Conservation (phyloP, 2,329 filamentous ascomycete genomes). For the Ascomycota sp. region DNA sequence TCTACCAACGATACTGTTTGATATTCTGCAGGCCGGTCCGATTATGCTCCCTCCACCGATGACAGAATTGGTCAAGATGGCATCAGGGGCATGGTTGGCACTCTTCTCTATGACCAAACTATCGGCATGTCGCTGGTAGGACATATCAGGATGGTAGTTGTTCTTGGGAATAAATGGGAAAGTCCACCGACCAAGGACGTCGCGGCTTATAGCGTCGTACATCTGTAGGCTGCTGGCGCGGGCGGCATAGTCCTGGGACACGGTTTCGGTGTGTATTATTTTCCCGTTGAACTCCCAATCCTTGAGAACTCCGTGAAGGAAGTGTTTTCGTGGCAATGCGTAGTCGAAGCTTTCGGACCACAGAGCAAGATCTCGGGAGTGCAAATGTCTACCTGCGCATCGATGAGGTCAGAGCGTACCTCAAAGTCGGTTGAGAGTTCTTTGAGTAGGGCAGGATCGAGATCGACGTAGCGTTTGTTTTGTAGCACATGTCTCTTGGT, state of each 20-base stretch:
- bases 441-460: conserved; percentile 65
- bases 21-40: conserved; percentile 48
- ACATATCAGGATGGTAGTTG: conserved; percentile 60
- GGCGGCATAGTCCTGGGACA: conserved; percentile 67
- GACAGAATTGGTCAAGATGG: conserved; percentile 48
- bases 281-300: conserved; percentile 95
- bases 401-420: conserved; percentile 70
- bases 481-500: conserved; percentile 68
- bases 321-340: conserved; percentile 71
- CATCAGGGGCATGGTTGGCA: conserved; percentile 54
- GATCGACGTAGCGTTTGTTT: conserved; percentile 41
- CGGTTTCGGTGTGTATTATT: conserved; percentile 80
- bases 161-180: conserved; percentile 80
- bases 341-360: conserved; percentile 99
- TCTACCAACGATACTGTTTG: conserved; percentile 62
- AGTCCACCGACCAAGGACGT: conserved; percentile 72
- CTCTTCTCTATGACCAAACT: conserved; percentile 61
- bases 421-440: conserved; percentile 53
- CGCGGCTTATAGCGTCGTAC: conserved; percentile 75
- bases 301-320: conserved; percentile 80
- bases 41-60: conserved; percentile 60
- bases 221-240: conserved; percentile 69
- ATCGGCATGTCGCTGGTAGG: conserved; percentile 49
- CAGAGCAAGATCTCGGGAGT: conserved; percentile 86
- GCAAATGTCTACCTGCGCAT: conserved; percentile 92